Evolutionary conservation across 2,329 filamentous ascomycete species (phyloP).

Genomic region (Fusarium sp.): DNA sequence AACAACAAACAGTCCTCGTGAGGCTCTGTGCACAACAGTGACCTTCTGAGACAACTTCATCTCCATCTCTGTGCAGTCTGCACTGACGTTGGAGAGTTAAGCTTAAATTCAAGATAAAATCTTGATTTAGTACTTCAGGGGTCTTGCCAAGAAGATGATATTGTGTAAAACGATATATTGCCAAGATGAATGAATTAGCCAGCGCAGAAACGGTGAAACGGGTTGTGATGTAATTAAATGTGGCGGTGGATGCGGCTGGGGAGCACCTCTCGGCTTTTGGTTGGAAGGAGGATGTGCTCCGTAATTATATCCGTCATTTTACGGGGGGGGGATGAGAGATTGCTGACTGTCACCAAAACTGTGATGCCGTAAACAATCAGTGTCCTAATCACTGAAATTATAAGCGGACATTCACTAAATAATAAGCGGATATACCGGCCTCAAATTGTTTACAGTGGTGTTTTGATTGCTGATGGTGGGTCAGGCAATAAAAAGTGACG

Average conservation of each 20-base stretch:
- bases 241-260: background rate
- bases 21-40: background rate
- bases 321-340: background rate
- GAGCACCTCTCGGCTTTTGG: background rate
- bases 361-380: no score
- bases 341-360: background rate
- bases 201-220: background rate
- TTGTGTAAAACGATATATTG: background rate
- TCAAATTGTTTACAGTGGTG: background rate
- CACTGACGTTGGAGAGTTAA: background rate
- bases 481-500: slow-evolving; percentile 26
- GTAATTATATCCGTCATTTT: slow-evolving; percentile 2
- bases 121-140: background rate
- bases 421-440: slow-evolving; percentile 2
- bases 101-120: slow-evolving; percentile 6
- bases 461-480: slow-evolving; percentile 3
- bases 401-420: background rate
- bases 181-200: background rate
- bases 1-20: background rate
- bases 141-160: background rate
- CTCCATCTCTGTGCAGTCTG: background rate
- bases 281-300: background rate
- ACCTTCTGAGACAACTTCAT: background rate
- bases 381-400: background rate
- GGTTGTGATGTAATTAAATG: background rate